Base-by-base conservation (phyloP, 306 rosid genomes). In the Cicer pinnatifidum region DNA sequence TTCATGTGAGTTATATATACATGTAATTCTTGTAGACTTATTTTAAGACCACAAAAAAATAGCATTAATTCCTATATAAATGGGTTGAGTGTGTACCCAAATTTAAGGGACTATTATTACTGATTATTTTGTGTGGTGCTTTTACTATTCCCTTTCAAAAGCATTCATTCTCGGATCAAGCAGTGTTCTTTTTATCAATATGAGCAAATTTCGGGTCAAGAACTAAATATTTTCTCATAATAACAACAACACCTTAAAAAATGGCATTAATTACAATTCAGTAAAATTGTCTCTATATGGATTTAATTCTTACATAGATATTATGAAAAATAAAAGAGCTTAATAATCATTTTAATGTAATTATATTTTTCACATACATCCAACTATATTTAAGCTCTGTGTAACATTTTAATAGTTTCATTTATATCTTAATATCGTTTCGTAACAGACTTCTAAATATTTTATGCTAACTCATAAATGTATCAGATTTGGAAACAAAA, bases 121-220 rank as follows among this genome's bases (percentile, higher is more conserved):
- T 56, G 75, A 11, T 38, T 8, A 23, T 35, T 44, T 35, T 70
- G 11, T 71, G 75, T 47, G 82, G 51, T 76, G 1, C 1, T 67
- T 74, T 58, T 40, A 4, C n/a, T 17, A 45, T 62, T 67, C 73
- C 80, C 13, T 43, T 61, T 44, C 57, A 51, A 52, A 73, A 12
- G 85, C 76, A 77, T 35, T 51, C 68, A 16, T 72, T 82, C 72
- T 73, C 80, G 80, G 82, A 67, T 67, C 77, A 51, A 60, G 11
- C 72, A 50, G 0, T 35, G 17, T 39, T 39, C 5, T 0, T 8
- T 15, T 47, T 12, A 47, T 47, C 53, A 11, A 47, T 11, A 16
- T 12, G 52, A 23, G 33, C 33, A 23, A 23, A 23, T 0, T 2
- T 23, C 3, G 33, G 33, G 33, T 23, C 33, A 23, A 23, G 4